Evolutionary conservation across 805 yeast genomes (phyloP).

Genomic region (Nakazawaea siamensis): DNA sequence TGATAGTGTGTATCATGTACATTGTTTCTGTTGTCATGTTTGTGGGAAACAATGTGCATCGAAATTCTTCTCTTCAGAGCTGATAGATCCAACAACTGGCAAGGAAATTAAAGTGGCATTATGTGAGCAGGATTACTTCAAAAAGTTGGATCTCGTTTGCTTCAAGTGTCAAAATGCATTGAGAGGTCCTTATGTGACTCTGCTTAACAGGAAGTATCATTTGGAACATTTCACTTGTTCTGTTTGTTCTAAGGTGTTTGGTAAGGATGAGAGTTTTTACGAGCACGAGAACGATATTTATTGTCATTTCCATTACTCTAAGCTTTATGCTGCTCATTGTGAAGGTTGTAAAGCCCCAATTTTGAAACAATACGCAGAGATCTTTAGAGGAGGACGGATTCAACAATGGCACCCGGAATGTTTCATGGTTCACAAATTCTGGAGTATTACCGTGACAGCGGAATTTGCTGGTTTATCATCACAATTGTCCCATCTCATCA

Average conservation of each 20-base stretch:
- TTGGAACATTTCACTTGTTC: slow-evolving; percentile 93
- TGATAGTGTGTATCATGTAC: slow-evolving; percentile 71
- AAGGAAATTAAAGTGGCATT: slow-evolving; percentile 44
- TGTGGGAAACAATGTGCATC: slow-evolving; percentile 77
- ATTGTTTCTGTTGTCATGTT: slow-evolving; percentile 80
- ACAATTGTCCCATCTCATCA: background rate
- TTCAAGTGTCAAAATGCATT: slow-evolving; percentile 77
- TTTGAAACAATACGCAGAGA: slow-evolving; percentile 88
- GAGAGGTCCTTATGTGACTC: slow-evolving; percentile 90
- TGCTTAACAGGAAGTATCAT: slow-evolving; percentile 86
- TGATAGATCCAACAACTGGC: slow-evolving; percentile 19
- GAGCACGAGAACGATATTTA: slow-evolving; percentile 78
- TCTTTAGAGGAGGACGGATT: slow-evolving; percentile 80
- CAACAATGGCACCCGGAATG: slow-evolving; percentile 99
- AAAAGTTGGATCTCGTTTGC: slow-evolving; percentile 78
- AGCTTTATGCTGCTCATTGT: slow-evolving; percentile 76
- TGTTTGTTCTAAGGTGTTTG: slow-evolving; percentile 79
- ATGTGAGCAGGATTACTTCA: slow-evolving; percentile 91
- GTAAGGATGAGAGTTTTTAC: slow-evolving; percentile 84
- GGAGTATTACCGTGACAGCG: slow-evolving; percentile 79
- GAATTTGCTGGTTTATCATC: slow-evolving; percentile 42
- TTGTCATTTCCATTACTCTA: slow-evolving; percentile 91
- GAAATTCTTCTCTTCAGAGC: slow-evolving; percentile 80
- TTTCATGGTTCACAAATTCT: slow-evolving; percentile 93
- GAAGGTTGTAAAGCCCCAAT: slow-evolving; percentile 92